These are phyloP conservation scores for Globisporangium viniferum DNA, from an alignment of 352 stramenopile species.

Conservation along the genomic window DNA sequence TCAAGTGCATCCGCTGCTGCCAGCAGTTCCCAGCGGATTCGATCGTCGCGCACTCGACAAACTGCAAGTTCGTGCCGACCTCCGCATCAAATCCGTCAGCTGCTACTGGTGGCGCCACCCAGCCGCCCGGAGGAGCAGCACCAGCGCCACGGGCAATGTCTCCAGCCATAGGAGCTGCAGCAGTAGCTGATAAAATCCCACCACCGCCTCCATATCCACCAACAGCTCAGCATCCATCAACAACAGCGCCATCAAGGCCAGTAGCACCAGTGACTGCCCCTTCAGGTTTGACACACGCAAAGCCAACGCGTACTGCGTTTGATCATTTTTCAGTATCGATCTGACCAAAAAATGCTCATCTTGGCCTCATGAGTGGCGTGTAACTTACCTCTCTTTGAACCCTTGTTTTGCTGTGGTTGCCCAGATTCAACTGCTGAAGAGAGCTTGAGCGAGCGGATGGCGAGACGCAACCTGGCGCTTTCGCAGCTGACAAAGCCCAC, in stretches of 20 bases:
- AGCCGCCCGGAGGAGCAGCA: not conserved
- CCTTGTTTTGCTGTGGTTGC: not conserved
- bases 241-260: not conserved
- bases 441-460: constrained; percentile 33
- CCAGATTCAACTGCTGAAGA: constrained; percentile 14
- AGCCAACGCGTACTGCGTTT: not conserved
- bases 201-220: constrained; percentile 46
- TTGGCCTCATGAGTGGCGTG: too few species aligned
- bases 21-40: constrained; percentile 71
- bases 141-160: not conserved
- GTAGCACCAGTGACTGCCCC: not conserved
- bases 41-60: constrained; percentile 71
- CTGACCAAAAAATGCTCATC: too few species aligned
- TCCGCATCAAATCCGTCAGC: not conserved
- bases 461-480: constrained; percentile 51
- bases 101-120: not conserved
- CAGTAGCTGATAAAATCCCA: constrained; percentile 21
- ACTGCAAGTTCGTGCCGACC: constrained; percentile 52
- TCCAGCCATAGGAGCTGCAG: not conserved
- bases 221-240: constrained; percentile 9
- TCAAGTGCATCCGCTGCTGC: constrained; percentile 83
- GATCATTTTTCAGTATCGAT: not conserved
- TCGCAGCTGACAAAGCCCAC: constrained; percentile 48
- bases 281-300: not conserved
- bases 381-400: too few species aligned